A percentile compares a stretch with the other conserved stretches of the same genome.
phyloP scores from a whole-genome alignment of 176 grass and related monocot species.

The Eremochloa ophiuroides region DNA sequence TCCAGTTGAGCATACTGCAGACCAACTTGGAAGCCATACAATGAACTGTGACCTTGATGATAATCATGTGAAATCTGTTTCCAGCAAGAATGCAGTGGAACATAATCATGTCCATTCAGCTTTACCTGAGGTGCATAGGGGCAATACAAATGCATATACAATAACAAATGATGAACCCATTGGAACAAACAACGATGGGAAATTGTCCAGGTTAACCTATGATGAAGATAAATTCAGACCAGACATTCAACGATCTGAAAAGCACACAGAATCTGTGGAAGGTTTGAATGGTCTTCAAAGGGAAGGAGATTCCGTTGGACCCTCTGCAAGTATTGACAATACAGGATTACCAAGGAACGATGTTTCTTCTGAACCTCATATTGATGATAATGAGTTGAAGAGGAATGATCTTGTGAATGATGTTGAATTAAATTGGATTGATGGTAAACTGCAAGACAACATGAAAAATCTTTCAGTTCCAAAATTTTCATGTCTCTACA shows the following conservation, averaged over 20 bases:
- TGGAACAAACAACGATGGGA: constrained; percentile 13
- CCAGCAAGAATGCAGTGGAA: constrained; percentile 25
- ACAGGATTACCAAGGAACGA: constrained; percentile 19
- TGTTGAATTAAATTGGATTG: constrained; percentile 20
- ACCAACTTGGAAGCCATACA: constrained; percentile 25
- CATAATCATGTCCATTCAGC: constrained; percentile 24
- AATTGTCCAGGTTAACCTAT: neutral
- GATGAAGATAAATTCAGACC: constrained; percentile 16
- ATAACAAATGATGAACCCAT: constrained; percentile 12
- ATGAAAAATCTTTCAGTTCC: constrained; percentile 22
- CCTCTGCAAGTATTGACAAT: constrained; percentile 11
- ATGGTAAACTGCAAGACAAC: constrained; percentile 14
- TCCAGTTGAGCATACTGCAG: constrained; percentile 21
- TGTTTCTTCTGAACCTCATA: constrained; percentile 24
- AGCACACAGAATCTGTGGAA: constrained; percentile 5
- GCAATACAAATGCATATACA: constrained; percentile 14
- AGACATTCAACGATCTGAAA: constrained; percentile 36
- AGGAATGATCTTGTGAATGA: constrained; percentile 22
- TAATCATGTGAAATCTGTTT: constrained; percentile 36
- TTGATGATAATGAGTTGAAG: constrained; percentile 17
- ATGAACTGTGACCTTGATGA: constrained; percentile 14
- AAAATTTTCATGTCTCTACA: constrained; percentile 62
- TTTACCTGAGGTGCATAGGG: constrained; percentile 10
- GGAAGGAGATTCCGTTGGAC: constrained; percentile 18
- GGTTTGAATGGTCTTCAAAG: constrained; percentile 28